phyloP scores from a whole-genome alignment of 2,329 filamentous ascomycete genomes.

The Alternaria ethzedia region DNA sequence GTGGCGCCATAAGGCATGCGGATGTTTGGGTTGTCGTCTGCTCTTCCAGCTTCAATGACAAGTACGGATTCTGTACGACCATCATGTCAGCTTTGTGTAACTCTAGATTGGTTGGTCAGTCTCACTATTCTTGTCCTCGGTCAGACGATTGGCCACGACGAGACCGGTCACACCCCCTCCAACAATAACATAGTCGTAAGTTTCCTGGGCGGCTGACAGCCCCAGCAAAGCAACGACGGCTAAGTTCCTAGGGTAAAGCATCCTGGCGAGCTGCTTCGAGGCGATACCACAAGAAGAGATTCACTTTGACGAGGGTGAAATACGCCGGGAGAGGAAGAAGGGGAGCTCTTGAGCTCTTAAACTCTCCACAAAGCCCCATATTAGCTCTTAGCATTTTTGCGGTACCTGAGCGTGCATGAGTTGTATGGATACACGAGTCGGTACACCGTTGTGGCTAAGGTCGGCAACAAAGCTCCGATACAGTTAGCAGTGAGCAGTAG shows the following conservation, averaged over 20 bases:
- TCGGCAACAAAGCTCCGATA: background rate
- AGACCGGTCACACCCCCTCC: slow-evolving; percentile 37
- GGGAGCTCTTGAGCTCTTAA: slow-evolving; percentile 5
- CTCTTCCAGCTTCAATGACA: slow-evolving; percentile 35
- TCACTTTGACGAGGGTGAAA: background rate
- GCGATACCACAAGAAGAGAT: background rate
- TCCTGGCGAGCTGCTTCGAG: slow-evolving; percentile 12
- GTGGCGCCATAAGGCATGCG: slow-evolving; percentile 32
- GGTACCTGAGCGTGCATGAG: slow-evolving; percentile 1
- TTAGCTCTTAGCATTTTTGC: background rate
- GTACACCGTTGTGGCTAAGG: background rate
- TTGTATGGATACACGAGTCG: slow-evolving; percentile 1
- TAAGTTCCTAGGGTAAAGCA: slow-evolving; percentile 23
- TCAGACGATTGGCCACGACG: slow-evolving; percentile 33
- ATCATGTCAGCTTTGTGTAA: background rate
- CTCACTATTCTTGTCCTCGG: slow-evolving; percentile 20
- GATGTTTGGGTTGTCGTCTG: slow-evolving; percentile 30
- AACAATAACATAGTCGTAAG: slow-evolving; percentile 37
- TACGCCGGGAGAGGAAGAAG: background rate
- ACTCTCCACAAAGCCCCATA: background rate
- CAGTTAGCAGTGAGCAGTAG: background rate
- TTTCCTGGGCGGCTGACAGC: slow-evolving; percentile 18
- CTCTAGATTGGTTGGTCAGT: background rate
- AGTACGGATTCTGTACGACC: slow-evolving; percentile 28
- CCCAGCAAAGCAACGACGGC: slow-evolving; percentile 22